Evolutionary conservation across 73 alveolate species (phyloP).

Genomic region (Symbiodinium natans): DNA sequence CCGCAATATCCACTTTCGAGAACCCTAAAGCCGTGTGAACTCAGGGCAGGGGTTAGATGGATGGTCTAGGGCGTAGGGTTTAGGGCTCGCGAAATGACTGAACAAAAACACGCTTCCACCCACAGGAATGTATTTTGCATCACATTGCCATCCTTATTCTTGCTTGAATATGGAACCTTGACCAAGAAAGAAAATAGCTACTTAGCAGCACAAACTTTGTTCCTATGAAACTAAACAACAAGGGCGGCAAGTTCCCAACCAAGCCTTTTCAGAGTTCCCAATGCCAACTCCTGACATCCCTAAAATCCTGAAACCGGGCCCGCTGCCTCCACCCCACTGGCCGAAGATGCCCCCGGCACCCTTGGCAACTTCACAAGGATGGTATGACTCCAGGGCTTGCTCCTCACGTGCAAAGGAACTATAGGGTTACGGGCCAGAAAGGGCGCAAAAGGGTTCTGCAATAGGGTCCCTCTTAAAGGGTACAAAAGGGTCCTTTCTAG

Average conservation of each 20-base stretch:
- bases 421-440: neutral
- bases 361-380: conserved; percentile 72
- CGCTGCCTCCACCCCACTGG: conserved; percentile 49
- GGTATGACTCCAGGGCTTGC: neutral
- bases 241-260: too few relatives aligned
- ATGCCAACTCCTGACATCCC: too few relatives aligned
- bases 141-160: neutral
- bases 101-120: neutral
- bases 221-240: neutral
- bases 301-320: neutral
- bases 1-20: neutral
- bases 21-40: neutral
- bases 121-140: neutral
- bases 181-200: too few relatives aligned
- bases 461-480: too few relatives aligned
- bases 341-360: conserved; percentile 55
- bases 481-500: neutral
- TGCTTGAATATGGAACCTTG: neutral
- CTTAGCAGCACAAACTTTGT: neutral
- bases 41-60: neutral
- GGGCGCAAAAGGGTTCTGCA: too few relatives aligned
- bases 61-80: neutral
- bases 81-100: neutral
- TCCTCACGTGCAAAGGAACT: neutral
- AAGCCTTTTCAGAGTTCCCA: too few relatives aligned